Evolutionary conservation across 202 grass and related monocot species (phyloP), one percentile per base, ranked within the genome.

Genomic region (Zoysia matrella): DNA sequence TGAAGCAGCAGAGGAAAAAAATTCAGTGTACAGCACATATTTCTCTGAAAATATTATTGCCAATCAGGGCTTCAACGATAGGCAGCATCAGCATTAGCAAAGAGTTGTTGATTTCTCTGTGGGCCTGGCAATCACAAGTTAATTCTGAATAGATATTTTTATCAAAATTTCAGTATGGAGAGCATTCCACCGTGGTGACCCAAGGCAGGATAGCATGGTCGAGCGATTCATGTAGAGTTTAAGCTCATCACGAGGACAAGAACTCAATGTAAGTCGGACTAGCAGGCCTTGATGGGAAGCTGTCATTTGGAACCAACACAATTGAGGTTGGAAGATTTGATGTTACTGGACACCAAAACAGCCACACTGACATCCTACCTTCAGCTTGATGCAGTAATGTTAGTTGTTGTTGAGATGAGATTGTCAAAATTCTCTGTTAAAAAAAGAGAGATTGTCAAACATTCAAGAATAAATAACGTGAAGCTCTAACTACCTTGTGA

Each of bases 321-420:
- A 0, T 60, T 68, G 53, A 60, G 77, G 61, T 60, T 61, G 47
- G 67, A 47, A 73, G 77, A 62, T 58, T 61, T 83, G 54, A 74
- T 68, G 47, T 74, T 78, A 89, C 72, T 56, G 14, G 16, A 60
- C 16, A 81, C 77, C 82, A 72, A 60, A 30, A 60, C 53, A 45
- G 61, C 71, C 48, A n/a, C 52, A 18, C 14, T 55, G 88, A 83
- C 53, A 43, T 54, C 47, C 8, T 79, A 86, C 62, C 88, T 83
- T 74, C 47, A 74, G 12, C 30, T 65, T 69, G 64, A 44, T 42
- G n/a, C 62, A 78, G n/a, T 9, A 69, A 73, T 18, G 22, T 22
- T 22, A 22, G 22, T 22, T 22, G 22, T 22, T 22, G 22, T 22
- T 22, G 22, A 22, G 22, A 22, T 22, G 22, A 22, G 22, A 22